phyloP scores from a whole-genome alignment of 257 asterid genomes.

The Fraxinus anomala region DNA sequence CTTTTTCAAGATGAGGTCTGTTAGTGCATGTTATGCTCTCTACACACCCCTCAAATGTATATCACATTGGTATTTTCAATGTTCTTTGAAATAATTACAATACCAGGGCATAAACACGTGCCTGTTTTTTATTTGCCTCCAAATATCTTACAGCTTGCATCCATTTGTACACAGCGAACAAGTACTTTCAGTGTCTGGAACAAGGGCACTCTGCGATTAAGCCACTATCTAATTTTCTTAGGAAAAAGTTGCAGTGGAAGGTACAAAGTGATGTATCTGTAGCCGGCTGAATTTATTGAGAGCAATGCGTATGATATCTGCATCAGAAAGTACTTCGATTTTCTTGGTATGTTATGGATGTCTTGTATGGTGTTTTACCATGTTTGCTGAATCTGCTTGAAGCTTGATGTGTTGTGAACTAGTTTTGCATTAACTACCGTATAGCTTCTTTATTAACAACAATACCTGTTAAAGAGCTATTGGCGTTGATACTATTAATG shows the following conservation, averaged over 20 bases:
- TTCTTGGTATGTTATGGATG: background rate
- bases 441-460: background rate
- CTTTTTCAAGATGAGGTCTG: background rate
- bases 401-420: background rate
- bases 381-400: background rate
- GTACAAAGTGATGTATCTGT: constrained; percentile 34
- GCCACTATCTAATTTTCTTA: constrained; percentile 67
- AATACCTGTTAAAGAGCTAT: background rate
- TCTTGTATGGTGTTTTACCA: background rate
- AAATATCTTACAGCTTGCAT: constrained; percentile 4
- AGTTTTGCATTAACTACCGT: background rate
- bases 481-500: background rate
- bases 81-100: background rate
- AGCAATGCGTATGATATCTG: background rate
- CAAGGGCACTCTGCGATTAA: constrained; percentile 72
- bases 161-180: constrained; percentile 50
- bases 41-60: background rate
- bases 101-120: background rate
- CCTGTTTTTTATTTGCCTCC: background rate
- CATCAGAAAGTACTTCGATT: background rate
- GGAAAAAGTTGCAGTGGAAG: constrained; percentile 65
- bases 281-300: constrained; percentile 34
- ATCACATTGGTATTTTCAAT: background rate
- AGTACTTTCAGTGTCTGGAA: constrained; percentile 68
- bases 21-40: background rate